Conservation (phyloP, 139 green algal genomes). For the Chlorella sp. region DNA sequence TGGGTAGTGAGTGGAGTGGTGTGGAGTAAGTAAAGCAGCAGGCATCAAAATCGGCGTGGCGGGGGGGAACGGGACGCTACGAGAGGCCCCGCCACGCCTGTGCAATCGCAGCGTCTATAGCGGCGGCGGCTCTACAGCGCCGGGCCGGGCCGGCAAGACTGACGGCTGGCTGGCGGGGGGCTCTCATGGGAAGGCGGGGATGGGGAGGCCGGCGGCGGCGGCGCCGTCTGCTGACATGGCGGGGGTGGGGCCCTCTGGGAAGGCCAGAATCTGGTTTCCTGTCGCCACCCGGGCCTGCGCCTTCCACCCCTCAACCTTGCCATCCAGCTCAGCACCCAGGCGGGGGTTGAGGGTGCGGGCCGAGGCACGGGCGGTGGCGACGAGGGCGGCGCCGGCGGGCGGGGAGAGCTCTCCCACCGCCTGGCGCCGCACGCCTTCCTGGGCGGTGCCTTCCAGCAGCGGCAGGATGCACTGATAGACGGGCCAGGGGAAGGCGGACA, state of each 20-base stretch:
- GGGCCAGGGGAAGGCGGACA: constrained; percentile 20
- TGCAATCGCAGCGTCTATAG: no score
- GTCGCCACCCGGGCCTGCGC: not conserved
- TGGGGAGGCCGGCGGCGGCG: not conserved
- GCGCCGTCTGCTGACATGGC: not conserved
- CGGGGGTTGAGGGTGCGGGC: not conserved
- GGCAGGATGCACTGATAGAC: constrained; percentile 31
- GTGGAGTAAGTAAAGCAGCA: no score
- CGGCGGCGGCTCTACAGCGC: no score
- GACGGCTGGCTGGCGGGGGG: no score
- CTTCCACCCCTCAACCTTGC: constrained; percentile 14
- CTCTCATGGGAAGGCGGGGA: not conserved
- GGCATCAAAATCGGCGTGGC: no score
- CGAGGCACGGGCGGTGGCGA: not conserved
- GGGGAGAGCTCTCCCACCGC: constrained; percentile 1
- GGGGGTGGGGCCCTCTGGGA: not conserved
- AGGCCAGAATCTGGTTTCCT: not conserved
- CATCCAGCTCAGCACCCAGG: constrained; percentile 15
- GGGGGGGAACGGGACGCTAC: no score
- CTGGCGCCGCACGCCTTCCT: constrained; percentile 22
- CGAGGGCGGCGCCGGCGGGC: not conserved
- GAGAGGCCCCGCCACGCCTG: no score
- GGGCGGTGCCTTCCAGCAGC: not conserved
- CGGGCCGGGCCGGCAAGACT: no score
- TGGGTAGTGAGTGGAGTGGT: no score